Evolutionary conservation across 805 yeast species (phyloP), one percentile per base, ranked within the genome.

Genomic region (Maudiozyma pseudohumilis): DNA sequence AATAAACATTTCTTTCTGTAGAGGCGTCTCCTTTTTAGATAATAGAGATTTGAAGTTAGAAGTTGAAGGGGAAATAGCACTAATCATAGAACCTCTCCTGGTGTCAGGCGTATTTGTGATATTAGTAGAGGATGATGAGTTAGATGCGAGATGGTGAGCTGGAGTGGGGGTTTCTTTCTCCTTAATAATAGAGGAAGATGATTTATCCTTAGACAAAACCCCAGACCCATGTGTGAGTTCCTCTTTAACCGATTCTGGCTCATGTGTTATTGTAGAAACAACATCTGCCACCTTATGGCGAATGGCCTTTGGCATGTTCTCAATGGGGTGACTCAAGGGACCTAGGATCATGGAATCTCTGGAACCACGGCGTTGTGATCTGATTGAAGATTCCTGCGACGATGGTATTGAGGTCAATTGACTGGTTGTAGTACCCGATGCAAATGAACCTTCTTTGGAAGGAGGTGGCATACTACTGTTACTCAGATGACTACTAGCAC

Each of bases 211-310:
- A 15, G 3, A 2, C 12, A 29, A 9, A 7, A 16, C 16, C 4
- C 5, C 3, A 3, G 31, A 17, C 9, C 31, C 18, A 28, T 28
- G 17, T 16, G 31, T 23, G 15, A 29, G 9, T 11, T 34, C 29
- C n/a, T 24, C 20, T 22, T 24, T 29, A 6, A 29, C 6, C 9
- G 20, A 3, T n/a, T 33, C 32, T 10, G 40, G 23, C 15, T 33
- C 36, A 29, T 16, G 36, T 7, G 6, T 19, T 13, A 28, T 28
- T n/a, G 9, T 25, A 9, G 33, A 31, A 2, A 39, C 41, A 6
- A 34, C 27, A 24, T 30, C 36, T 9, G 23, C 17, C 2, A 34
- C 32, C 27, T 30, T 39, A 21, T 31, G 23, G n/a, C 20, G 27
- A n/a, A 39, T 13, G 8, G 32, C 21, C 3, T 13, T 19, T 11